Evolutionary conservation across 306 rosid species (phyloP), one percentile per base, ranked within the genome.

Genomic region (Calophaca sinica): DNA sequence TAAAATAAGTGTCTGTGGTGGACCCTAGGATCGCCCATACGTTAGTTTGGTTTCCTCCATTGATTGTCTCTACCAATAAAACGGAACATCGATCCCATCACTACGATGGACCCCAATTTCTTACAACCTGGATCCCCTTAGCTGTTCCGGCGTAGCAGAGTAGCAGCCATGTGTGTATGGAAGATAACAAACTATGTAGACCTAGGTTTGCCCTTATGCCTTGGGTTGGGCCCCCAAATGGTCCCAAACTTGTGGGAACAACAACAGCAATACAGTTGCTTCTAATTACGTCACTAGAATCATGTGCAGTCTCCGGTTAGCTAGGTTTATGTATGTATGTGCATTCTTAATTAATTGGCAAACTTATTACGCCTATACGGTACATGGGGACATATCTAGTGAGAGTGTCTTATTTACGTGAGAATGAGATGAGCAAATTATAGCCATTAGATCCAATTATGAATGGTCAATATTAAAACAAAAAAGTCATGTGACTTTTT

Each of bases 121-220:
- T 78, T 84, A 68, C 88, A 83, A 80, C 81, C 86, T 89, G 89
- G 83, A 76, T 38, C 36, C 68, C 58, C 83, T 89, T 84, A 87
- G 89, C 91, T 85, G 89, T 83, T 87, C 31, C 58, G 78, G 79
- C 73, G 68, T 70, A 70, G 72, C 79, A 79, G 82, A 68, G 78
- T 49, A 20, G 82, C 81, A 79, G 80, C 84, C 61, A 76, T 75
- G 54, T 72, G 31, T 71, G 28, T 76, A 55, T 50, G 66, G 81
- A 80, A 80, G 85, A 77, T 74, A 76, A 71, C 85, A 79, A 79
- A 58, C 78, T 79, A 66, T 60, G 53, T 74, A 79, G 78, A 71
- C 81, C 80, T 70, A 26, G 38, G 13, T 80, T 49, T 63, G 79
- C 79, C 75, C 78, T 73, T 46, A 29, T 51, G 6, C 46, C 68